Evolutionary conservation across 352 stramenopile species (phyloP), one percentile per base, ranked within the genome.

Genomic region (Phytophthora chlamydospora): DNA sequence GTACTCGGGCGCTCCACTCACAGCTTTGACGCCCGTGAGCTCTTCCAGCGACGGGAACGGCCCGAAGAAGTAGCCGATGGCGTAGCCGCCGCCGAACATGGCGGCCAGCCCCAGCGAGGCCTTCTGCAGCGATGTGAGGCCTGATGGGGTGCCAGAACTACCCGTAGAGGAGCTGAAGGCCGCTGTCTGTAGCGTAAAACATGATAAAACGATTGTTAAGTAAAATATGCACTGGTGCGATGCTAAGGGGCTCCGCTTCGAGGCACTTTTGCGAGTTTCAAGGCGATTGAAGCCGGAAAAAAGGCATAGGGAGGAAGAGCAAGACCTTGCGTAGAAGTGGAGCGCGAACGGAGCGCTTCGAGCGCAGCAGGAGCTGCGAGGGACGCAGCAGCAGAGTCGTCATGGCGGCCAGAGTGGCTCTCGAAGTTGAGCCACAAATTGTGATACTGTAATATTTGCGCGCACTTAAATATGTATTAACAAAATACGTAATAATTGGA

Each of bases 1-100:
- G 51, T 83, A 91, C 16, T 64, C 57, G 11, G 71, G 44, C 13
- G 66, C 57, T 19, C 61, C 49, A 35, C 64, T 29, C 16, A 75
- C 53, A 50, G 55, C 71, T 60, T 76, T 79, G 8, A 76, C 42
- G 14, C 80, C 82, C 33, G 74, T 65, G 13, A 90, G 59, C 39
- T 88, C 78, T 49, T 90, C 79, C 17, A 90, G 59, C 13, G 75
- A 84, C 35, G 83, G 80, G 39, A 90, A 66, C 13, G 83, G 79
- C 1, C 80, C 83, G 58, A 86, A 89, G 34, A 85, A 78, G 69
- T 89, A 90, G 36, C 79, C 83, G 41, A 90, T 70, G 10, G 75
- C 80, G 33, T 90, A 90, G 1, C 83, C 83, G 7, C 83, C 83
- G 8, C 73, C 70, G 33, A 90, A 88, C 46, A 78, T 75, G 12